Evolutionary conservation across 176 grass and related monocot genomes (phyloP).

Genomic region (Bonia amplexicaulis): DNA sequence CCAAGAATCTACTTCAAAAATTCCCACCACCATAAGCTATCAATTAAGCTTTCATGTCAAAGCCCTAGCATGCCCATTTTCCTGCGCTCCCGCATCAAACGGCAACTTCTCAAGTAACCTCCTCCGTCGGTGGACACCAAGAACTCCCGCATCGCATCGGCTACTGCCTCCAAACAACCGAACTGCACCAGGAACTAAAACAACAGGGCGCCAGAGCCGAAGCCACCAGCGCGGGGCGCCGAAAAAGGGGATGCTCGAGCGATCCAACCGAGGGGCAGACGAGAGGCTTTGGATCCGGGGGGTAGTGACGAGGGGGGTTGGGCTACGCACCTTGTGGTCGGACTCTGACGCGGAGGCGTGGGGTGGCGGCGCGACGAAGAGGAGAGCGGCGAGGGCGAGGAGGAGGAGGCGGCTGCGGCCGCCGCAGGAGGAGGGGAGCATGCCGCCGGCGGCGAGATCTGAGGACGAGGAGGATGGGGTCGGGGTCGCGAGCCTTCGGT

Average conservation of each 20-base stretch:
- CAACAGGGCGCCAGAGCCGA: neutral
- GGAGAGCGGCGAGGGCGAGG: conserved; percentile 12
- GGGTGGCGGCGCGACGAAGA: neutral
- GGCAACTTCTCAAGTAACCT: neutral
- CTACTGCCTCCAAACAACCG: neutral
- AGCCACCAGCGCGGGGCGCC: neutral
- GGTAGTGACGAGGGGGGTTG: neutral
- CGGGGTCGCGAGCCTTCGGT: conserved; percentile 8
- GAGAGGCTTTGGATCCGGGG: neutral
- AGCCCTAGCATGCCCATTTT: neutral
- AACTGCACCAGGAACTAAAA: neutral
- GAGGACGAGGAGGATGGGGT: neutral
- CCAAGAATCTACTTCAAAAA: neutral
- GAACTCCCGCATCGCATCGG: neutral
- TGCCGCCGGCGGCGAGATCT: conserved; percentile 51
- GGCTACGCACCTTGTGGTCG: conserved; percentile 54
- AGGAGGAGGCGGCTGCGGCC: neutral
- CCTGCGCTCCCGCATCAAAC: neutral
- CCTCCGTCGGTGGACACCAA: neutral
- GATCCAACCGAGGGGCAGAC: neutral
- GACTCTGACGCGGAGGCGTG: conserved; percentile 54
- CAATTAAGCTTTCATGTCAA: neutral
- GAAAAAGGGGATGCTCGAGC: neutral
- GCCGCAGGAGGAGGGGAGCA: conserved; percentile 24
- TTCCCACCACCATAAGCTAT: neutral